Base-by-base conservation (phyloP, 2,329 filamentous ascomycete genomes). In the Boeremia exigua region DNA sequence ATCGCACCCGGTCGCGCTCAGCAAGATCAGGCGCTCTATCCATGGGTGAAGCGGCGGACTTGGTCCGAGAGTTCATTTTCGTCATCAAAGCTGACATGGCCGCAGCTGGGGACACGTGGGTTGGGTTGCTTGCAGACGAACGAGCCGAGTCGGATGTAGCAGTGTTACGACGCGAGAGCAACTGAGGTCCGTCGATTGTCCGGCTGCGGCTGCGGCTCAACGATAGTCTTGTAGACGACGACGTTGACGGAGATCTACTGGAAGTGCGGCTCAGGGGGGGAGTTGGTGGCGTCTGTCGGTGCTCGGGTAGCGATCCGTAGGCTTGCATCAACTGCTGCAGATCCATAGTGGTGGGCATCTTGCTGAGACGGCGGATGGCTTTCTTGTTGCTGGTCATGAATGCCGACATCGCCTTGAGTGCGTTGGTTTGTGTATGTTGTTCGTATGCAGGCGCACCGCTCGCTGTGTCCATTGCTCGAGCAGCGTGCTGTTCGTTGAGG, bases 401-500 rank as follows among this genome's bases (percentile, higher is more conserved):
- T 11, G 58, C 43, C 14, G 76, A 79, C 76, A 82, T 82, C 19
- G 78, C 75, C 15, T 73, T 73, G 44, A 81, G 63, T 4, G 80
- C 79, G 25, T 71, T 74, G 12, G 66, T 72, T 53, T 80, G 79
- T 46, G 78, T 75, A 47, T 79, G 74, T 4, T 74, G 71, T 52
- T 78, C 79, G 52, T 79, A 76, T 1, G 72, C 75, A 17, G 75
- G 76, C 1, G 73, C 69, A n/a, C 73, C 75, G 25, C 65, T 62
- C 25, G 73, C 46, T 28, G 69, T 68, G 32, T 69, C 64, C 58
- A 67, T 58, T 43, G 75, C 67, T 12, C 79, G 67, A 12, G 73
- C 72, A 19, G 76, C 70, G 57, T 80, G 79, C 56, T 79, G 75
- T 42, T 76, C 78, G 50, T 78, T 80, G 42, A 80, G 73, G 68